Percentiles rank a stretch among this genome's conserved stretches.
Conservation (phyloP, 257 asterid species). For the Avicennia marina region DNA sequence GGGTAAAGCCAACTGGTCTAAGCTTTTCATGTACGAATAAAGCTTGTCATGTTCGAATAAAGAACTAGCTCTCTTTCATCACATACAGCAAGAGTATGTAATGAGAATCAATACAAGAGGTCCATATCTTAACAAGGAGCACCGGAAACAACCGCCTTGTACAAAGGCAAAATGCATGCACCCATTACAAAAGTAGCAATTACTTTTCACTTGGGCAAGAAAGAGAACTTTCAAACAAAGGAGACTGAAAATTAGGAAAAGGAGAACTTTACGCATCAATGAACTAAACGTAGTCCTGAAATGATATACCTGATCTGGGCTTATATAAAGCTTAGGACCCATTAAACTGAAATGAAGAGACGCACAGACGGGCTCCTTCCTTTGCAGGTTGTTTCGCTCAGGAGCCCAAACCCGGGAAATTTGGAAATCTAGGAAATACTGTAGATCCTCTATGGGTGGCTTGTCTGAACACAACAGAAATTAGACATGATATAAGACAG, state of each 20-base stretch:
- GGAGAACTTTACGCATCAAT: not conserved
- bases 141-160: no score
- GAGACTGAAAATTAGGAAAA: no score
- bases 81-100: no score
- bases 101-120: no score
- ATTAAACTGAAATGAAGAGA: constrained; percentile 94
- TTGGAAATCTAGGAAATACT: constrained; percentile 95
- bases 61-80: no score
- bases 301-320: constrained; percentile 86
- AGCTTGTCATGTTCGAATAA: no score
- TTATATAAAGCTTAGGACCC: constrained; percentile 95
- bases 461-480: constrained; percentile 60
- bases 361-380: constrained; percentile 93
- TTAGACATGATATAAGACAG: not conserved
- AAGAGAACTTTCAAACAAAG: not conserved
- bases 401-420: constrained; percentile 97
- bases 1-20: no score
- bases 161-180: no score
- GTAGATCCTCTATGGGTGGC: constrained; percentile 99
- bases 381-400: constrained; percentile 74
- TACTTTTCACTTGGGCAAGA: no score
- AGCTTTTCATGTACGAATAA: no score
- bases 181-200: no score
- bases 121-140: no score
- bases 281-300: not conserved